These are phyloP conservation scores for Aeschynomene evenia DNA, from an alignment of 306 rosid species.

Conservation along the genomic window DNA sequence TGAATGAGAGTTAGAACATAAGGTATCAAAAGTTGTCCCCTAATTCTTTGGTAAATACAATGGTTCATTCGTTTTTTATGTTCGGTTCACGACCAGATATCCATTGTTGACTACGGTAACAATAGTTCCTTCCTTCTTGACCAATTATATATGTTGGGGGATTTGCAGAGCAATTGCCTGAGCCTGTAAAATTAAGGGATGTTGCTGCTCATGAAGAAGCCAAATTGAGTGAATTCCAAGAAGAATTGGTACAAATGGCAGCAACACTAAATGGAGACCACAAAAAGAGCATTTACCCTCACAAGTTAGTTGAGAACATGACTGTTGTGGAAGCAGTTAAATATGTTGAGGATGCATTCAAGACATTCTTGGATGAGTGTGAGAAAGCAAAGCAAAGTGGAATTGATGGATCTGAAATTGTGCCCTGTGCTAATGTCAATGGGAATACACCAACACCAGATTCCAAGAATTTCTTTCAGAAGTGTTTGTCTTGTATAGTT, in stretches of 20 bases:
- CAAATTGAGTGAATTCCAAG: conserved; percentile 58
- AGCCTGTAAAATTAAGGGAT: conserved; percentile 51
- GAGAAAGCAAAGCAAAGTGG: conserved; percentile 56
- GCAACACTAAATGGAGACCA: conserved; percentile 66
- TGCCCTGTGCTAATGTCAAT: conserved; percentile 36
- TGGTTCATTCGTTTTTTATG: too few species aligned
- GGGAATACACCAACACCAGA: not conserved
- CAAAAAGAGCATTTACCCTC: conserved; percentile 43
- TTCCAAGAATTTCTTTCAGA: conserved; percentile 36
- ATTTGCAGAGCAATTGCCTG: conserved; percentile 45
- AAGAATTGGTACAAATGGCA: conserved; percentile 60
- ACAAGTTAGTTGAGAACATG: conserved; percentile 54
- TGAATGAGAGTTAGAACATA: too few species aligned
- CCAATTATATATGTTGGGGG: not conserved
- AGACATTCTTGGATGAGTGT: conserved; percentile 48
- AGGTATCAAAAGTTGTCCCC: too few species aligned
- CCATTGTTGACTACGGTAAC: too few species aligned
- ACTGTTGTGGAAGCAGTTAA: conserved; percentile 47
- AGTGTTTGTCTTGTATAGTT: conserved; percentile 51
- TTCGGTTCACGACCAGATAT: too few species aligned
- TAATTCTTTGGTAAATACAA: too few species aligned
- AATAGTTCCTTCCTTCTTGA: not conserved
- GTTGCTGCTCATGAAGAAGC: conserved; percentile 34
- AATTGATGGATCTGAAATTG: conserved; percentile 48
- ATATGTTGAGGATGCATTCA: conserved; percentile 48